phyloP scores from a whole-genome alignment of 306 rosid species.

The Corylus americana region DNA sequence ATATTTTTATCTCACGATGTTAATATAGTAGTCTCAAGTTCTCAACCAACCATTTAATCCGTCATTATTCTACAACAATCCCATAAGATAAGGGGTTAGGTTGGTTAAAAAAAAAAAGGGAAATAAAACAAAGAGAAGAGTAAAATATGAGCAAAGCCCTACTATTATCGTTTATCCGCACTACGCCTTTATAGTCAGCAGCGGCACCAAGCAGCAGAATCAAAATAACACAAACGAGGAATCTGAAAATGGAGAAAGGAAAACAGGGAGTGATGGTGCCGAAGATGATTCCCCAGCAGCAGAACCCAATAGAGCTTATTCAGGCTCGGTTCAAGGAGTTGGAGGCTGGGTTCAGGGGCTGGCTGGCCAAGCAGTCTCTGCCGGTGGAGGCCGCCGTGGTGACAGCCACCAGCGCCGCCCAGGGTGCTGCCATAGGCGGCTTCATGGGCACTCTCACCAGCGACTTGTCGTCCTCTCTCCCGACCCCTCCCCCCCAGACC shows the following conservation, averaged over 20 bases:
- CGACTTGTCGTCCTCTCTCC: slow-evolving; percentile 62
- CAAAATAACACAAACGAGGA: neutral
- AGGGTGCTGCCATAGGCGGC: slow-evolving; percentile 88
- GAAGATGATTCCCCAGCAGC: slow-evolving; percentile 41
- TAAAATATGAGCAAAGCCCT: neutral
- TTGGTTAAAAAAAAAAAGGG: too few species aligned
- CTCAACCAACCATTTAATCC: too few species aligned
- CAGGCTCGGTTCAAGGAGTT: slow-evolving; percentile 69
- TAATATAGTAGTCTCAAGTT: too few species aligned
- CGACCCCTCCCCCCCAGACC: slow-evolving; percentile 61
- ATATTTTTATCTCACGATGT: too few species aligned
- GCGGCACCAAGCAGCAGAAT: too few species aligned
- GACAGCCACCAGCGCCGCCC: slow-evolving; percentile 81
- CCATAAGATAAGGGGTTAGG: too few species aligned
- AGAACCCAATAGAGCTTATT: slow-evolving; percentile 72
- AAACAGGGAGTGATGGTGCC: slow-evolving; percentile 51
- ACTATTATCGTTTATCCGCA: neutral
- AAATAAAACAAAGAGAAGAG: too few species aligned
- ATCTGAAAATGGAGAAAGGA: slow-evolving; percentile 60
- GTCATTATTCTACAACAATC: too few species aligned
- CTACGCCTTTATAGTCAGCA: too few species aligned
- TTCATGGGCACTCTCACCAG: slow-evolving; percentile 80
- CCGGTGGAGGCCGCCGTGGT: slow-evolving; percentile 90
- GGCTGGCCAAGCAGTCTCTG: slow-evolving; percentile 82
- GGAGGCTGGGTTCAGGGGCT: slow-evolving; percentile 52